phyloP scores from a whole-genome alignment of 139 green algal genomes.

The Chlamydomonas applanata region DNA sequence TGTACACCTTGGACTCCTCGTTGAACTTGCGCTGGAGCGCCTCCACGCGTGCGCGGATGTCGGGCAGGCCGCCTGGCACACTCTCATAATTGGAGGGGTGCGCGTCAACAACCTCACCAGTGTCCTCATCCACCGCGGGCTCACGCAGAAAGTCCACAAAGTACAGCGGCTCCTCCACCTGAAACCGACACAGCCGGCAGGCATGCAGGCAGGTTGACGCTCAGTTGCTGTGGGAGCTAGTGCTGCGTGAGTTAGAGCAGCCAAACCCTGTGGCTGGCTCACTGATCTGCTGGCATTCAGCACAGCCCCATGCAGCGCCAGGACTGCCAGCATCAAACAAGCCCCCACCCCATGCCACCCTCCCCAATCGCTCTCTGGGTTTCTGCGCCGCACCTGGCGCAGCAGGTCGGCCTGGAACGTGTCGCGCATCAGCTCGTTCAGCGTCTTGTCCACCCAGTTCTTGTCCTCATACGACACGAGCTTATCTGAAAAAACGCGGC shows the following conservation, averaged over 20 bases:
- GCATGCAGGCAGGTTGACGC: background rate
- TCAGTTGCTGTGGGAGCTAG: no score
- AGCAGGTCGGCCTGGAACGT: slow-evolving; percentile 63
- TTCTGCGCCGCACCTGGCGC: slow-evolving; percentile 57
- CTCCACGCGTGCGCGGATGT: slow-evolving; percentile 69
- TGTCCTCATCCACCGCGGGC: slow-evolving; percentile 78
- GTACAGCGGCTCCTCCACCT: slow-evolving; percentile 81
- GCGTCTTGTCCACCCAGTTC: slow-evolving; percentile 70
- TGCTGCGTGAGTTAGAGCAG: no score
- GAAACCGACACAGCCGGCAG: no score
- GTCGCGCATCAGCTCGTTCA: slow-evolving; percentile 68
- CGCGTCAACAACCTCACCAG: slow-evolving; percentile 46
- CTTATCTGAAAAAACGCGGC: slow-evolving; percentile 91
- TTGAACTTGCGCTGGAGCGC: slow-evolving; percentile 78
- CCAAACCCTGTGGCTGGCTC: background rate
- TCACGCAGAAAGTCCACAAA: slow-evolving; percentile 96
- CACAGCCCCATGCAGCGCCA: no score
- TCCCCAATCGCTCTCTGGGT: background rate
- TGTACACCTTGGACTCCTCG: slow-evolving; percentile 71
- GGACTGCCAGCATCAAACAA: no score
- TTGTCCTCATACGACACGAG: slow-evolving; percentile 85
- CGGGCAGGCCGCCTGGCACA: slow-evolving; percentile 63
- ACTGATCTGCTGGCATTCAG: no score
- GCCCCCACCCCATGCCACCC: background rate
- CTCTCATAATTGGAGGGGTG: slow-evolving; percentile 87